phyloP scores from a whole-genome alignment of 768 basidiomycete genomes.

The Russula sp. region DNA sequence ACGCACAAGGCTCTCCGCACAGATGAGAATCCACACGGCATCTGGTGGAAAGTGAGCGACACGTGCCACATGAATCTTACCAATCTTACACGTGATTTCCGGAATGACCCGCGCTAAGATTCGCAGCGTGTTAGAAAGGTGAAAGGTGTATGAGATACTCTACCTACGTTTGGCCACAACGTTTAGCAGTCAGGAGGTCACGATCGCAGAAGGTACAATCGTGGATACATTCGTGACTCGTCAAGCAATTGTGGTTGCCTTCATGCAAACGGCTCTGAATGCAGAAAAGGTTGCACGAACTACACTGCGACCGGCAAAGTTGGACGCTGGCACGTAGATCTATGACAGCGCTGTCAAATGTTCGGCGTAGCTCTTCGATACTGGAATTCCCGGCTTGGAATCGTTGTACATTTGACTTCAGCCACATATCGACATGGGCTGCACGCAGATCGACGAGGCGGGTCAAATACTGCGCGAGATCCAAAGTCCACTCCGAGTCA shows the following conservation, averaged over 20 bases:
- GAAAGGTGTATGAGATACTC: neutral
- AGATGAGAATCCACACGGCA: slow-evolving; percentile 51
- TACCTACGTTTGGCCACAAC: slow-evolving; percentile 51
- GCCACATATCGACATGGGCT: slow-evolving; percentile 50
- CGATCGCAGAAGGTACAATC: slow-evolving; percentile 46
- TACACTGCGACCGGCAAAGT: slow-evolving; percentile 50
- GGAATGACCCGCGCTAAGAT: slow-evolving; percentile 51
- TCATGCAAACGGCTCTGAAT: slow-evolving; percentile 47
- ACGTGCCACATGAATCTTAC: neutral
- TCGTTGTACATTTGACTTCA: slow-evolving; percentile 47
- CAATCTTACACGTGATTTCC: slow-evolving; percentile 50
- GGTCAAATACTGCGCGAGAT: slow-evolving; percentile 43
- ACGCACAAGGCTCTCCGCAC: slow-evolving; percentile 51
- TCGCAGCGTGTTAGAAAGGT: neutral
- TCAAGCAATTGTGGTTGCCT: slow-evolving; percentile 48
- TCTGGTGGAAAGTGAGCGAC: slow-evolving; percentile 37
- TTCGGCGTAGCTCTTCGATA: slow-evolving; percentile 47
- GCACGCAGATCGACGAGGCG: slow-evolving; percentile 44
- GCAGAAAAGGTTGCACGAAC: slow-evolving; percentile 49
- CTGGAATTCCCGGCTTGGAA: slow-evolving; percentile 47
- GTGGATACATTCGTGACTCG: slow-evolving; percentile 48
- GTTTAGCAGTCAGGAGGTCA: slow-evolving; percentile 24
- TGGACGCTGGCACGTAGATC: slow-evolving; percentile 48
- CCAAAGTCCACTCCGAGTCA: slow-evolving; percentile 46
- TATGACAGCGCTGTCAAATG: slow-evolving; percentile 45